phyloP scores from a whole-genome alignment of 305 asterid species.

The Caryopteris hybrid region DNA sequence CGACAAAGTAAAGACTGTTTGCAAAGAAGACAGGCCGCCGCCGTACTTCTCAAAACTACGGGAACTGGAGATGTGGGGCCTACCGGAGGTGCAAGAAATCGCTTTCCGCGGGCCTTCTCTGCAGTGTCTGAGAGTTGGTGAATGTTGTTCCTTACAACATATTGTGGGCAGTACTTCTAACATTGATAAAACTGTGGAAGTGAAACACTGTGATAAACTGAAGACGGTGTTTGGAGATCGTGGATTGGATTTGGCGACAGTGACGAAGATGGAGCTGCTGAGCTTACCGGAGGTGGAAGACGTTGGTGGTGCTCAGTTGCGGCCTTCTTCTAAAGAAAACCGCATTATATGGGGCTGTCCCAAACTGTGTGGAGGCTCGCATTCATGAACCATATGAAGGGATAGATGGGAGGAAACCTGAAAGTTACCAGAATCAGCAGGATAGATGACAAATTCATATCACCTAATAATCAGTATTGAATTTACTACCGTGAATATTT shows the following conservation, averaged over 20 bases:
- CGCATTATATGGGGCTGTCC: constrained; percentile 16
- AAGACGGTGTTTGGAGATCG: background rate
- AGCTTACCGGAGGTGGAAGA: constrained; percentile 17
- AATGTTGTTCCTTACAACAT: constrained; percentile 10
- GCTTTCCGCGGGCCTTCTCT: background rate
- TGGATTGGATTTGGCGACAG: background rate
- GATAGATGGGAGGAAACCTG: background rate
- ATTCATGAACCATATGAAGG: too few relatives aligned
- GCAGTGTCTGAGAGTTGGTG: constrained; percentile 11
- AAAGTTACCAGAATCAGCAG: too few relatives aligned
- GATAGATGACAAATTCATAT: too few relatives aligned
- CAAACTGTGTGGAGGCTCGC: background rate
- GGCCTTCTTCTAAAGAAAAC: background rate
- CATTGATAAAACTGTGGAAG: constrained; percentile 6
- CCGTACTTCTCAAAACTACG: background rate
- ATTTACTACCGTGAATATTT: too few relatives aligned
- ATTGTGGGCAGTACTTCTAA: background rate
- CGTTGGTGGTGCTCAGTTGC: background rate
- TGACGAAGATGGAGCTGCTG: constrained; percentile 5
- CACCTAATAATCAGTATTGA: too few relatives aligned
- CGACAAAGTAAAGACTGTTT: background rate
- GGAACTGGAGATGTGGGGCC: constrained; percentile 19
- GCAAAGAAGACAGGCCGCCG: background rate
- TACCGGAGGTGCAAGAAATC: constrained; percentile 5
- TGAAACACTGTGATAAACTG: constrained; percentile 24